Evolutionary conservation across 148 eudicot genomes (phyloP), one percentile per base, ranked within the genome.

Genomic region (Cornus kousa): DNA sequence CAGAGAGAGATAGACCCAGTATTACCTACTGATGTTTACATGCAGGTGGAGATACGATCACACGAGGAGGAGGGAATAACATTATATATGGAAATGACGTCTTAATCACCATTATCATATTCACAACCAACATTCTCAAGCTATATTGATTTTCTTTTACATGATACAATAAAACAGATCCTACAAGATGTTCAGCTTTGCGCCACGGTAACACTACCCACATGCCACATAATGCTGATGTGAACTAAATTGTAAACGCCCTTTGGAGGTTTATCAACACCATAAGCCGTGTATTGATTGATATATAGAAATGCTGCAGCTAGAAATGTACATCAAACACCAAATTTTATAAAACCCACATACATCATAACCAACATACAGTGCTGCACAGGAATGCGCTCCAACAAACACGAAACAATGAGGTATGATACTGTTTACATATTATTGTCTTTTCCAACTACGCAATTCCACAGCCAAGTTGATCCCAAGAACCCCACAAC

Each of bases 341-440:
- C 57, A 67, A n/a, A 80, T 68, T 10, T 5, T 69, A 74, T 80
- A 80, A 39, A 80, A 35, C 13, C 22, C 33, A 69, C 22, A 68
- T 22, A 31, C 73, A 75, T 22, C 43, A 50, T 53, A 55, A 50
- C 57, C 50, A 53, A 37, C 73, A 74, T 48, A 67, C 55, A 71
- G 76, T 31, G 12, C 24, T 48, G 62, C 62, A n/a, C 65, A 22
- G 32, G 40, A 65, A 59, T 46, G 62, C 40, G 50, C 73, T 48
- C 67, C 24, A 60, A 35, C 53, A 79, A 59, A 79, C 77, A 75
- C 17, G 48, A 24, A 75, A 80, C 70, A 78, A 86, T 77, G 78
- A 72, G 87, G 80, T 68, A 76, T 79, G 71, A 37, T 73, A 77
- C 70, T 39, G 84, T 74, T 84, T 67, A 80, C 81, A 85, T 55